Evolutionary conservation across 176 grass and related monocot genomes (phyloP).

Genomic region (Pontederia paniculata): DNA sequence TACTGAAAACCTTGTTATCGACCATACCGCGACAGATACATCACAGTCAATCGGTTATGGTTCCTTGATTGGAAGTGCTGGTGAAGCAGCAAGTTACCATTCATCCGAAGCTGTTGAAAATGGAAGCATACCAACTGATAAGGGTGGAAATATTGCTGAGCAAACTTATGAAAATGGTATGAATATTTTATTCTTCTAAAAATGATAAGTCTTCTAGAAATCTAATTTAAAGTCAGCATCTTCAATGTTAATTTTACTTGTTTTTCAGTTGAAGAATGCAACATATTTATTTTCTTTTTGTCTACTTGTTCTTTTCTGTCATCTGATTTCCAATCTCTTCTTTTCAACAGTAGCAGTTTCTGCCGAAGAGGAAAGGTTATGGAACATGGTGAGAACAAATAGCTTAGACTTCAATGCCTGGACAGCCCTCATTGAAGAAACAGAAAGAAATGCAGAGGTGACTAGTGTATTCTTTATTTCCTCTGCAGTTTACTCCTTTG

Average conservation of each 20-base stretch:
- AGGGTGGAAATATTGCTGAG: constrained; percentile 25
- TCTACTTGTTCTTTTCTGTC: neutral
- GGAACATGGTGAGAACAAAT: constrained; percentile 52
- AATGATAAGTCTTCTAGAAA: neutral
- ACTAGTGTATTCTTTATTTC: neutral
- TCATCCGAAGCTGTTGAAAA: constrained; percentile 47
- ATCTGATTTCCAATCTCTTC: neutral
- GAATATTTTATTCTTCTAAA: neutral
- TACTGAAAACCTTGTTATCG: neutral
- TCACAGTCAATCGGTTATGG: constrained; percentile 30
- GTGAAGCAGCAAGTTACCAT: constrained; percentile 38
- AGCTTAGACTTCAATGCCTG: constrained; percentile 86
- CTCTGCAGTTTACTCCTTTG: neutral
- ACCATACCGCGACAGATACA: constrained; percentile 13
- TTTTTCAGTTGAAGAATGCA: neutral
- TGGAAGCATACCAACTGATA: constrained; percentile 24
- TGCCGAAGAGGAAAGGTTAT: constrained; percentile 85
- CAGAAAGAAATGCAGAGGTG: constrained; percentile 73
- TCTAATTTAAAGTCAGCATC: too few relatives aligned
- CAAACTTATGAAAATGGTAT: constrained; percentile 73
- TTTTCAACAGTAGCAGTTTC: constrained; percentile 49
- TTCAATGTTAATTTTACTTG: neutral
- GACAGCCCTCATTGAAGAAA: constrained; percentile 87
- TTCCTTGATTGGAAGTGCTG: constrained; percentile 40
- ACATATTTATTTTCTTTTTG: neutral